Conservation (phyloP, 1,139 yeast genomes). For the Torulaspora pretoriensis region DNA sequence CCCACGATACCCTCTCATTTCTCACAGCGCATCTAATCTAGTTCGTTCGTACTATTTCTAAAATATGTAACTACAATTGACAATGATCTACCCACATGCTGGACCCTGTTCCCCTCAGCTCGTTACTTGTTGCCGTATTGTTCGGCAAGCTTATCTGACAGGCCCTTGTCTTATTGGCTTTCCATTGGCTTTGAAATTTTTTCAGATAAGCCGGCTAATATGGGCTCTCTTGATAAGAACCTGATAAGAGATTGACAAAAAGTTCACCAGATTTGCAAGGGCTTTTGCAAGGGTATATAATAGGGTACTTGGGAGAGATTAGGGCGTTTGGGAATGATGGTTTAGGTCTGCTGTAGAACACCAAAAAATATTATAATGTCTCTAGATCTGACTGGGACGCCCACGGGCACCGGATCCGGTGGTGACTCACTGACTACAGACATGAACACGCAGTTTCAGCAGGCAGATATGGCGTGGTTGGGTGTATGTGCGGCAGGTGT, state of each 20-base stretch:
- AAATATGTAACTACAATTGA: no score
- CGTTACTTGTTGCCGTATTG: neutral
- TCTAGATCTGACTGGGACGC: conserved; percentile 37
- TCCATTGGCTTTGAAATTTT: neutral
- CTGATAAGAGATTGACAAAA: neutral
- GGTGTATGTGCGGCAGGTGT: conserved; percentile 72
- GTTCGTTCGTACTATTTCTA: conserved; percentile 1
- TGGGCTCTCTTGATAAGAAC: neutral
- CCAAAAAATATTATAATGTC: neutral
- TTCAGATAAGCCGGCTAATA: neutral
- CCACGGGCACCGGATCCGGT: conserved; percentile 63
- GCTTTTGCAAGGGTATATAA: neutral
- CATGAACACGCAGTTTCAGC: conserved; percentile 67
- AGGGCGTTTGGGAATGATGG: neutral
- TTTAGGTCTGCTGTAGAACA: neutral
- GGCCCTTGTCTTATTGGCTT: conserved; percentile 1
- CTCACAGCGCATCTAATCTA: neutral
- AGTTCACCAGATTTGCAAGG: neutral
- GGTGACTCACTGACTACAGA: conserved; percentile 74
- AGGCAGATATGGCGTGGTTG: conserved; percentile 85
- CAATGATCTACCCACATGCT: no score
- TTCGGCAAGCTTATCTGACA: neutral
- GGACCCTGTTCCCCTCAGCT: no score
- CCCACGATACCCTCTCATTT: conserved; percentile 2
- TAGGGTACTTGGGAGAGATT: neutral